phyloP scores from a whole-genome alignment of 371 early-diverging fungal species.

The Catenaria anguillulae region DNA sequence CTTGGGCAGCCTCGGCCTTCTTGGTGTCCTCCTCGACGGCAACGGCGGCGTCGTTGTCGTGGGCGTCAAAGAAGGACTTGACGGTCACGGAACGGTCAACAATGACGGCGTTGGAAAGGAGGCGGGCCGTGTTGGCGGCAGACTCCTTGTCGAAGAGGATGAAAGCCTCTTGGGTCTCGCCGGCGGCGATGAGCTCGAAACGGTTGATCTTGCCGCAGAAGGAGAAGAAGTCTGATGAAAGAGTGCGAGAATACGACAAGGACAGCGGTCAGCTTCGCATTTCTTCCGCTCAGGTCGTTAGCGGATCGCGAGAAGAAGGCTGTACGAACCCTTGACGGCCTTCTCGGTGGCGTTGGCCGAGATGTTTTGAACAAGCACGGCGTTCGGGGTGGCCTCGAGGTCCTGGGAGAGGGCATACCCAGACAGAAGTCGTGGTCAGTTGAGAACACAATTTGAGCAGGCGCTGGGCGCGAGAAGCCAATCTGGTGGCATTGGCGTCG shows the following conservation, averaged over 20 bases:
- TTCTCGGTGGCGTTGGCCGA: conserved; percentile 3
- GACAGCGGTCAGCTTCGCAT: too few relatives aligned
- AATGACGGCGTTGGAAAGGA: conserved; percentile 37
- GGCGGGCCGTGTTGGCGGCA: conserved; percentile 49
- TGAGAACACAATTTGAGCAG: too few relatives aligned
- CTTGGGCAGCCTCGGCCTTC: conserved; percentile 41
- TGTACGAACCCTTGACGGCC: conserved; percentile 1
- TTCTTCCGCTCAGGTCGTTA: too few relatives aligned
- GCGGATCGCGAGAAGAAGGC: too few relatives aligned
- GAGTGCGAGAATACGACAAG: too few relatives aligned
- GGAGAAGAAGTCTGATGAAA: conserved; percentile 51
- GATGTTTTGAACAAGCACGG: conserved; percentile 3
- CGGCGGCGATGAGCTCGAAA: conserved; percentile 37
- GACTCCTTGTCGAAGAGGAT: conserved; percentile 42
- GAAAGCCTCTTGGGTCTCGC: conserved; percentile 34
- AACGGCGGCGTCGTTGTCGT: conserved; percentile 13
- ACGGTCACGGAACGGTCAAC: conserved; percentile 43
- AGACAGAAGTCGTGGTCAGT: too few relatives aligned
- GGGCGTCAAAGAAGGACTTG: conserved; percentile 32
- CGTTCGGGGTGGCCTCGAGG: neutral
- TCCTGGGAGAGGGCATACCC: too few relatives aligned
- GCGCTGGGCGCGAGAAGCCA: too few relatives aligned
- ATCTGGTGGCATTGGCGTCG: too few relatives aligned
- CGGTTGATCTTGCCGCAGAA: conserved; percentile 50
- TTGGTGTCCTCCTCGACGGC: conserved; percentile 16